A percentile compares a stretch with the other conserved stretches of the same genome.
These are phyloP conservation scores for Candida coquimbonensis DNA, from an alignment of 805 yeast genomes.

Conservation along the genomic window DNA sequence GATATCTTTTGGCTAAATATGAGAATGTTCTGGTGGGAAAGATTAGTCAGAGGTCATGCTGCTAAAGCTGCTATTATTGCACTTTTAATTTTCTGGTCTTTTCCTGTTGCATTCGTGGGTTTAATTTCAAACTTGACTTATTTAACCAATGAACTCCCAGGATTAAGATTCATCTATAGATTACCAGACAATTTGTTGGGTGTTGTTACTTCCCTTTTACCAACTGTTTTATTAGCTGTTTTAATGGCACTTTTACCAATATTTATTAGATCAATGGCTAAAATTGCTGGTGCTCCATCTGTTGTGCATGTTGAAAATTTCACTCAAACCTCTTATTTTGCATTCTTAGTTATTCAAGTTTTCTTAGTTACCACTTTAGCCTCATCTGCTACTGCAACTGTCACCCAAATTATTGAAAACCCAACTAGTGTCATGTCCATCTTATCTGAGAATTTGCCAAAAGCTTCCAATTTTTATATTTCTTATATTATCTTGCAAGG, in stretches of 20 bases:
- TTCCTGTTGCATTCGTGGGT: slow-evolving; percentile 78
- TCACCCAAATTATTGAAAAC: slow-evolving; percentile 49
- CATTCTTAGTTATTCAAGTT: slow-evolving; percentile 63
- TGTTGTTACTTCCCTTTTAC: slow-evolving; percentile 59
- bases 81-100: slow-evolving; percentile 59
- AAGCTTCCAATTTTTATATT: slow-evolving; percentile 65
- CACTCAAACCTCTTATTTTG: slow-evolving; percentile 64
- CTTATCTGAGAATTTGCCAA: slow-evolving; percentile 64
- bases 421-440: slow-evolving; percentile 53
- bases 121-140: slow-evolving; percentile 59
- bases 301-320: slow-evolving; percentile 51
- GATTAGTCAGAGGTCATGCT: slow-evolving; percentile 44
- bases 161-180: slow-evolving; percentile 49
- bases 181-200: slow-evolving; percentile 52
- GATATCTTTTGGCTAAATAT: slow-evolving; percentile 67
- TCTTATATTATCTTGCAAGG: slow-evolving; percentile 67
- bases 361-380: slow-evolving; percentile 65
- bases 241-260: slow-evolving; percentile 64
- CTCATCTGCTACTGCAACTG: slow-evolving; percentile 65
- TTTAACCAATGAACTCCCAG: slow-evolving; percentile 48
- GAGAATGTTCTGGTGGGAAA: slow-evolving; percentile 79
- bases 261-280: slow-evolving; percentile 57
- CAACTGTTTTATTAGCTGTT: slow-evolving; percentile 57
- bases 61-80: slow-evolving; percentile 50
- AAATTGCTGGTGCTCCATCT: slow-evolving; percentile 50